phyloP scores from a whole-genome alignment of 2,329 filamentous ascomycete genomes.

The Cordyceps militaris region DNA sequence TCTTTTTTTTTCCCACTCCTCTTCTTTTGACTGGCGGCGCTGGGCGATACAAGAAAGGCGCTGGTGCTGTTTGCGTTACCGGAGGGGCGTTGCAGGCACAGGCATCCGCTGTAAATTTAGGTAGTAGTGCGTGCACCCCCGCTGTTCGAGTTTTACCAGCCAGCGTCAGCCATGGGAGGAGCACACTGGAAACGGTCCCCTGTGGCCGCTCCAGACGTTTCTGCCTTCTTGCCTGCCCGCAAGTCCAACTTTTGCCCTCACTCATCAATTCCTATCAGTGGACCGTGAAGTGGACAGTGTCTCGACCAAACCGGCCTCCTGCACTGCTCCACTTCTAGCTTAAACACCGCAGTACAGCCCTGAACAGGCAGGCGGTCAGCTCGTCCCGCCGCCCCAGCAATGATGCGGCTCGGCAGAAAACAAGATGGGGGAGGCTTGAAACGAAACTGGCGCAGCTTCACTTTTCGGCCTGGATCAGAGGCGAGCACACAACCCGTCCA shows the following conservation, averaged over 20 bases:
- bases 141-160: background rate
- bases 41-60: background rate
- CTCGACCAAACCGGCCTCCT: background rate
- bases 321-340: background rate
- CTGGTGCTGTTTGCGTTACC: background rate
- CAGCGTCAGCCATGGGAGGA: background rate
- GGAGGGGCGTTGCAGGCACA: background rate
- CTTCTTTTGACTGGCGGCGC: background rate
- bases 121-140: background rate
- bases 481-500: background rate
- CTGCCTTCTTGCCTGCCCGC: background rate
- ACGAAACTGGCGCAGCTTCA: slow-evolving; percentile 2
- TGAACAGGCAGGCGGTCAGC: slow-evolving; percentile 4
- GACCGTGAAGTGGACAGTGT: background rate
- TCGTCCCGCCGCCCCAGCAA: background rate
- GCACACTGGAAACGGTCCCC: background rate
- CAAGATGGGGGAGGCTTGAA: background rate
- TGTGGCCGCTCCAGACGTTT: background rate
- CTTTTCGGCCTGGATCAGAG: background rate
- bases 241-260: background rate
- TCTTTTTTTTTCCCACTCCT: background rate
- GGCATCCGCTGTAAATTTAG: background rate
- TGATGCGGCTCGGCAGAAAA: background rate
- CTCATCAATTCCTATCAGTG: background rate
- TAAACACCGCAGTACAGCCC: background rate